Evolutionary conservation across 495 filamentous ascomycete genomes (phyloP).

Genomic region (Penicillium desertorum): DNA sequence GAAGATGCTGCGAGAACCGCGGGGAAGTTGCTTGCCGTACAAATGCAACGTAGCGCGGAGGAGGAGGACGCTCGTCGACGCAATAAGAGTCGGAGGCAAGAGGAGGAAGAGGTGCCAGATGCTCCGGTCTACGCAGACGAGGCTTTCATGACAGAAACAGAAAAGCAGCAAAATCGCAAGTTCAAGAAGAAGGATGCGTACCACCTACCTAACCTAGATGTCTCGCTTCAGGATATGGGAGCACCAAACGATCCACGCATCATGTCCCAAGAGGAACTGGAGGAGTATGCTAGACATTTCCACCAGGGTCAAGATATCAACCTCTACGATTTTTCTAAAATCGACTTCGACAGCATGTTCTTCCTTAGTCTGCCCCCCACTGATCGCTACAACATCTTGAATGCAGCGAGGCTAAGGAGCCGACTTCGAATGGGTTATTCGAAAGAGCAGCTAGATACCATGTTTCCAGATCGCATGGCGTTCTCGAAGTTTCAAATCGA

Average conservation of each 20-base stretch:
- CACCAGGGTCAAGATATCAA: conserved; percentile 93
- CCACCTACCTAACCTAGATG: conserved; percentile 82
- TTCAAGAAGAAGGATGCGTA: conserved; percentile 93
- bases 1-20: conserved; percentile 93
- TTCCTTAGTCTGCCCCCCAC: conserved; percentile 85
- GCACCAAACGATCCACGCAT: conserved; percentile 87
- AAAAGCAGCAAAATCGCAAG: conserved; percentile 69
- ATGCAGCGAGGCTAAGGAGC: conserved; percentile 83
- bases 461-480: conserved; percentile 98
- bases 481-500: conserved; percentile 97
- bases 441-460: conserved; percentile 89
- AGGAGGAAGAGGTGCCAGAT: conserved; percentile 68
- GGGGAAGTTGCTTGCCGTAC: conserved; percentile 83
- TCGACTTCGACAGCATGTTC: conserved; percentile 93
- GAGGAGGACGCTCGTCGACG: conserved; percentile 70
- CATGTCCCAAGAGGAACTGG: conserved; percentile 89
- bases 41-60: conserved; percentile 85
- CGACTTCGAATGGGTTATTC: conserved; percentile 91
- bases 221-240: conserved; percentile 78
- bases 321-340: conserved; percentile 97
- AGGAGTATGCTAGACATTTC: conserved; percentile 90
- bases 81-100: conserved; percentile 48
- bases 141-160: conserved; percentile 71
- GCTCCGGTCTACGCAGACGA: conserved; percentile 88
- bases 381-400: conserved; percentile 95